Evolutionary conservation across 495 filamentous ascomycete genomes (phyloP).

Genomic region (Elasticomyces elasticus): DNA sequence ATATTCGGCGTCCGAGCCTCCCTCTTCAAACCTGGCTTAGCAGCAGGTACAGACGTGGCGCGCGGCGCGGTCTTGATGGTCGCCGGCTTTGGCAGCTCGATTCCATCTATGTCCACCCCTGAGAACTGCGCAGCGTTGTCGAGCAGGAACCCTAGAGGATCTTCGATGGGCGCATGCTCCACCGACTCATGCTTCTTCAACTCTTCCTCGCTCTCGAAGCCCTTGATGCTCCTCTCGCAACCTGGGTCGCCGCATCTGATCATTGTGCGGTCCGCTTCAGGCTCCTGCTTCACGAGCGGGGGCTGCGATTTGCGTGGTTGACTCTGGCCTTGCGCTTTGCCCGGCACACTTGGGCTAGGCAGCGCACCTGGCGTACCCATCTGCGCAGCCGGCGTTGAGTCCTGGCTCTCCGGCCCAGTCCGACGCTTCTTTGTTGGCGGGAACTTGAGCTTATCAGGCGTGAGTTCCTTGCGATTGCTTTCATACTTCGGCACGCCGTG

Average conservation of each 20-base stretch:
- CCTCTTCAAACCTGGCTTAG: conserved; percentile 10
- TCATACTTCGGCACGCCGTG: conserved; percentile 55
- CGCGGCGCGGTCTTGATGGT: conserved; percentile 1
- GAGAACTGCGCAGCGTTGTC: conserved; percentile 38
- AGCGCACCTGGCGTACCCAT: conserved; percentile 19
- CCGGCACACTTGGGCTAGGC: conserved; percentile 26
- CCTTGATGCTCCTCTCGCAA: conserved; percentile 40
- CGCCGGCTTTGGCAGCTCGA: conserved; percentile 14
- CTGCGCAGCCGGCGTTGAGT: conserved; percentile 23
- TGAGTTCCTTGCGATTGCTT: conserved; percentile 34
- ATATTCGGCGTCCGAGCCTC: conserved; percentile 21
- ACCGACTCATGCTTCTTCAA: conserved; percentile 42
- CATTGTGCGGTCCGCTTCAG: conserved; percentile 33
- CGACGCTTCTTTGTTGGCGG: conserved; percentile 47
- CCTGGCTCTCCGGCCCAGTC: conserved; percentile 24
- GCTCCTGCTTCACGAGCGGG: conserved; percentile 12
- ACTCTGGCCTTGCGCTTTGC: conserved; percentile 7
- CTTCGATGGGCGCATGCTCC: conserved; percentile 43
- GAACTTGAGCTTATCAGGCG: conserved; percentile 41
- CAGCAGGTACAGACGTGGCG: conserved; percentile 2
- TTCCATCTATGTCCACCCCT: conserved; percentile 41
- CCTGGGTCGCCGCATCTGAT: conserved; percentile 35
- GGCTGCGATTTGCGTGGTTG: conserved; percentile 7
- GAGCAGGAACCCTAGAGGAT: conserved; percentile 42
- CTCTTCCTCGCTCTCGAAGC: conserved; percentile 46